Conservation (phyloP, 139 green algal genomes). For the Deuterostichococcus epilithicus region DNA sequence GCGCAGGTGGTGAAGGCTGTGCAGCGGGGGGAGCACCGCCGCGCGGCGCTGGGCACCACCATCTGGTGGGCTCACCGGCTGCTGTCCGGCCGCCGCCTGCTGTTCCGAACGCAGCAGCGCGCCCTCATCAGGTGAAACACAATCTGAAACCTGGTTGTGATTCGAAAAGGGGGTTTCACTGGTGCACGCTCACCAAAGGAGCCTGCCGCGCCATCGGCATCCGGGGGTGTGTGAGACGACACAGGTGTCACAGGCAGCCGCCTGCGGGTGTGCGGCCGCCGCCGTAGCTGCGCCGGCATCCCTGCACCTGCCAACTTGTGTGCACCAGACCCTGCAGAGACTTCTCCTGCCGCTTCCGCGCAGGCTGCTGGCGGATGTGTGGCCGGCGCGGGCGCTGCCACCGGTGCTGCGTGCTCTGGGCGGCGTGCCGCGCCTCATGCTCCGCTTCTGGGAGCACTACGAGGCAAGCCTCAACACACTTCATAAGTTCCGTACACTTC, state of each 20-base stretch:
- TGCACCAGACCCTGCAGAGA: too few relatives aligned
- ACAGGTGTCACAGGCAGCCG: too few relatives aligned
- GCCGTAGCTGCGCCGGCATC: too few relatives aligned
- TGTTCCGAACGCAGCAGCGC: conserved; percentile 22
- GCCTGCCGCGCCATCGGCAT: too few relatives aligned
- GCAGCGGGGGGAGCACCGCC: conserved; percentile 31
- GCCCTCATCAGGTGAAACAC: conserved; percentile 4
- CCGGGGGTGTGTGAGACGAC: too few relatives aligned
- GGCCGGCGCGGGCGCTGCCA: conserved; percentile 10
- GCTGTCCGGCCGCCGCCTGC: conserved; percentile 28
- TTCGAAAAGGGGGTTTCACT: too few relatives aligned
- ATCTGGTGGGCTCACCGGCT: conserved; percentile 38
- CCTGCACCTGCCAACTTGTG: too few relatives aligned
- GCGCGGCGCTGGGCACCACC: conserved; percentile 13
- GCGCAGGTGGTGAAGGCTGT: conserved; percentile 33
- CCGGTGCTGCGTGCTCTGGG: conserved; percentile 36
- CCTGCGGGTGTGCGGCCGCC: too few relatives aligned
- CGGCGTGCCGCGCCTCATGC: conserved; percentile 31
- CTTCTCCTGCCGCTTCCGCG: too few relatives aligned
- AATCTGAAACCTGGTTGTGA: too few relatives aligned
- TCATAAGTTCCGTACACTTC: too few relatives aligned
- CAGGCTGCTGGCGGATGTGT: conserved; percentile 32
- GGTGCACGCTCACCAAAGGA: too few relatives aligned
- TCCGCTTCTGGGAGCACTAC: conserved; percentile 51
- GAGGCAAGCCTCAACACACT: conserved; percentile 9